Conservation (phyloP, 768 basidiomycete species). For the Daedaleopsis nitida region DNA sequence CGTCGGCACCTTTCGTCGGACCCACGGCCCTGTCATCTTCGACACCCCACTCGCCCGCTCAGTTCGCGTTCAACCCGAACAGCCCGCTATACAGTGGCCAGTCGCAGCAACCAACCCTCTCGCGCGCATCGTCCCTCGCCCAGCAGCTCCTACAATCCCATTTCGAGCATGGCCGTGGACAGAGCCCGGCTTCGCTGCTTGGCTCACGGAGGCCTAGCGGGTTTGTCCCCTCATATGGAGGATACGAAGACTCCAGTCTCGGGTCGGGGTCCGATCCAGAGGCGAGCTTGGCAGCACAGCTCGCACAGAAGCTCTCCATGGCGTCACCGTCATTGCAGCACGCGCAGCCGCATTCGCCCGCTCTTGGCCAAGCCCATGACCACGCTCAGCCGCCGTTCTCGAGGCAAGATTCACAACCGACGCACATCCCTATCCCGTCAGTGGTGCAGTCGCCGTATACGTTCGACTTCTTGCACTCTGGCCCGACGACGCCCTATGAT, state of each 20-base stretch:
- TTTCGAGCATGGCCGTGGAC: constrained; percentile 12
- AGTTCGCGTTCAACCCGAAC: constrained; percentile 1
- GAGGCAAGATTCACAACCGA: constrained; percentile 17
- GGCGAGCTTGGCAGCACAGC: neutral
- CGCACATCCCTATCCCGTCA: constrained; percentile 37
- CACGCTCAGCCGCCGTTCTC: neutral
- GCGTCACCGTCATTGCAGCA: constrained; percentile 4
- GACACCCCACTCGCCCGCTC: constrained; percentile 16
- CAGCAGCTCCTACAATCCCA: constrained; percentile 22
- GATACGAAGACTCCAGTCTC: neutral
- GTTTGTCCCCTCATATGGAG: neutral
- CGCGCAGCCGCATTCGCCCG: constrained; percentile 7
- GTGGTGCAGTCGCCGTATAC: constrained; percentile 39
- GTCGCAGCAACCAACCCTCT: constrained; percentile 7
- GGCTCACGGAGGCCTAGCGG: constrained; percentile 10
- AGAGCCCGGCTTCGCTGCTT: constrained; percentile 1
- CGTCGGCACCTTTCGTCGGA: constrained; percentile 19
- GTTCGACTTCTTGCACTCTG: constrained; percentile 40
- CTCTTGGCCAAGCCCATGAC: neutral
- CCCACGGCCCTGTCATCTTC: constrained; percentile 8
- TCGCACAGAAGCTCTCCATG: constrained; percentile 14
- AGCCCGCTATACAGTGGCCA: neutral
- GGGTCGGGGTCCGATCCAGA: neutral
- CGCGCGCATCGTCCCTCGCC: constrained; percentile 21
- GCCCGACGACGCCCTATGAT: constrained; percentile 40